phyloP scores from a whole-genome alignment of 2,329 filamentous ascomycete genomes.

The Ascochyta clinopodiicola region DNA sequence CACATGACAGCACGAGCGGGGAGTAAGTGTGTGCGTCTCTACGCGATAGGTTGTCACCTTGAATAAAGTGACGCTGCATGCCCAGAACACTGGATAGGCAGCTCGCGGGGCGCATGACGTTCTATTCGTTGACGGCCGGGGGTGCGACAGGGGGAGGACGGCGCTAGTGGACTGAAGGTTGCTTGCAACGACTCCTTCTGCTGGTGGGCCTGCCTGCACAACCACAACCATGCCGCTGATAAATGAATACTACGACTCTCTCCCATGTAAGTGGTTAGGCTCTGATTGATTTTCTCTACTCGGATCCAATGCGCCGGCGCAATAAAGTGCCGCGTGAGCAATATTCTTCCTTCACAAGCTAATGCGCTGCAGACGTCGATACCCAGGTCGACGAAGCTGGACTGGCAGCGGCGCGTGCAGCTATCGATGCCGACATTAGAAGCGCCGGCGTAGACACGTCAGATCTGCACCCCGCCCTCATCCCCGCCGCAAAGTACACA shows the following conservation, averaged over 20 bases:
- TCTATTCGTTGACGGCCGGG: constrained; percentile 17
- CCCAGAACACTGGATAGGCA: too few relatives aligned
- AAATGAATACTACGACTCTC: constrained; percentile 75
- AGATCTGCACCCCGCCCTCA: constrained; percentile 65
- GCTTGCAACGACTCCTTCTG: constrained; percentile 7
- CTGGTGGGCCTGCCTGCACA: constrained; percentile 10
- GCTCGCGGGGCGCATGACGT: constrained; percentile 23
- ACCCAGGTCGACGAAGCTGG: constrained; percentile 67
- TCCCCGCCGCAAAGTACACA: constrained; percentile 54
- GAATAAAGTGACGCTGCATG: too few relatives aligned
- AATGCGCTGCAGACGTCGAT: constrained; percentile 75
- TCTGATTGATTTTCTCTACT: constrained; percentile 49
- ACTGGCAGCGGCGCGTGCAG: constrained; percentile 75
- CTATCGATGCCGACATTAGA: constrained; percentile 76
- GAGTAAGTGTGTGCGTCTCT: too few relatives aligned
- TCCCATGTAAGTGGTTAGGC: constrained; percentile 70
- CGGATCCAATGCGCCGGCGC: constrained; percentile 61
- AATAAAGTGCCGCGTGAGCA: background rate
- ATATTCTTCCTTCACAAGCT: constrained; percentile 11
- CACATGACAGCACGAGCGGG: too few relatives aligned
- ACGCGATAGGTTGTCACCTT: too few relatives aligned
- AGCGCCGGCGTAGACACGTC: constrained; percentile 52
- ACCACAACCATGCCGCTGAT: constrained; percentile 67
- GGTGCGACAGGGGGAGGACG: constrained; percentile 9
- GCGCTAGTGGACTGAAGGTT: constrained; percentile 7